Evolutionary conservation across 805 yeast genomes (phyloP).

Genomic region (Metschnikowia gruessii): DNA sequence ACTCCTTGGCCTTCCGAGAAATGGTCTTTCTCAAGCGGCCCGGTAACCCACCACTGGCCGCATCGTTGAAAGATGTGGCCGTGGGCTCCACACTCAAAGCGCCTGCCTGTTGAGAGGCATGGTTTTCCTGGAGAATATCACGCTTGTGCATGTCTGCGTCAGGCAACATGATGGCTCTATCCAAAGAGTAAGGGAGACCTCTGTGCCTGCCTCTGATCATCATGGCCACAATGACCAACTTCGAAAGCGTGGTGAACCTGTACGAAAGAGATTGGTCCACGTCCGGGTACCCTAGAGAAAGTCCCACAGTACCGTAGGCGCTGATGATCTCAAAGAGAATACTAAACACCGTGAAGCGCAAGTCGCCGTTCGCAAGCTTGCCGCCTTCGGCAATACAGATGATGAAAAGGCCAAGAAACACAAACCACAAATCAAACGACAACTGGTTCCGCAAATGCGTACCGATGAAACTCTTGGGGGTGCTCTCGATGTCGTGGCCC

Average conservation of each 20-base stretch:
- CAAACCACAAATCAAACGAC: slow-evolving; percentile 92
- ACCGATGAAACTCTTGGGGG: slow-evolving; percentile 65
- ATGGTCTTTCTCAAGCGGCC: slow-evolving; percentile 11
- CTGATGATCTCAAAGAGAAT: slow-evolving; percentile 85
- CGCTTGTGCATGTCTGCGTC: slow-evolving; percentile 60
- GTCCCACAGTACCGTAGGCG: slow-evolving; percentile 96
- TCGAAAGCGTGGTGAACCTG: slow-evolving; percentile 68
- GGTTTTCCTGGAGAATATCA: slow-evolving; percentile 59
- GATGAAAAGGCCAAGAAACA: slow-evolving; percentile 79
- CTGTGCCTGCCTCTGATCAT: slow-evolving; percentile 95
- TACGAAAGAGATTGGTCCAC: slow-evolving; percentile 68
- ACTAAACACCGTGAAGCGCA: slow-evolving; percentile 62
- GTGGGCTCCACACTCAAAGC: slow-evolving; percentile 17
- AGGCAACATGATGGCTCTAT: slow-evolving; percentile 89
- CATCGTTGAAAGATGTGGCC: slow-evolving; percentile 11
- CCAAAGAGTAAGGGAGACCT: slow-evolving; percentile 90
- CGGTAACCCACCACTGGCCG: slow-evolving; percentile 10
- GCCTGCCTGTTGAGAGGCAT: slow-evolving; percentile 33
- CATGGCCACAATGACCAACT: slow-evolving; percentile 81
- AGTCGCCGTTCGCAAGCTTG: slow-evolving; percentile 44
- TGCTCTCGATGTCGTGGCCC: slow-evolving; percentile 35
- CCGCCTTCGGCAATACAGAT: slow-evolving; percentile 83
- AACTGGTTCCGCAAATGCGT: slow-evolving; percentile 88
- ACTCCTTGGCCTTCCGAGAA: slow-evolving; percentile 15
- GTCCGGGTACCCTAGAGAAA: slow-evolving; percentile 79